phyloP scores from a whole-genome alignment of 139 green algal species.

The Volvox reticuliferus region DNA sequence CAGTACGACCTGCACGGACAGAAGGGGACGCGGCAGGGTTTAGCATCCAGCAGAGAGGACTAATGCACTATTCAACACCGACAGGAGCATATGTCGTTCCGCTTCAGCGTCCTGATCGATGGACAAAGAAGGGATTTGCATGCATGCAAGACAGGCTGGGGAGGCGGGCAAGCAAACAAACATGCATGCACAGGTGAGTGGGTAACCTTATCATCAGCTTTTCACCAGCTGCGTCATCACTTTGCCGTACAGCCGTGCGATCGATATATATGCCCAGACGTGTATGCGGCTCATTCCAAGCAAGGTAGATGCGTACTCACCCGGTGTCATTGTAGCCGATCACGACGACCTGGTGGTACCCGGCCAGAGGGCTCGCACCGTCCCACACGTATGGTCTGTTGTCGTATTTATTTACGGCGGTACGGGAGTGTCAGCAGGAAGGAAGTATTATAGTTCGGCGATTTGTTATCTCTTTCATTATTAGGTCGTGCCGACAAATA shows the following conservation, averaged over 20 bases:
- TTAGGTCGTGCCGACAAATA: neutral
- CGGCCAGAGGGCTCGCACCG: neutral
- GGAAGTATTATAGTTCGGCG: neutral
- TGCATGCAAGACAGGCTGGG: too few relatives aligned
- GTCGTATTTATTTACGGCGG: neutral
- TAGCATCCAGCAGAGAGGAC: neutral
- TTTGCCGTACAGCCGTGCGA: too few relatives aligned
- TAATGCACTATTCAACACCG: neutral
- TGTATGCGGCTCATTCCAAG: neutral
- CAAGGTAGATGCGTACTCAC: neutral
- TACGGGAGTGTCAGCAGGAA: neutral
- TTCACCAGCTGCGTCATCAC: too few relatives aligned
- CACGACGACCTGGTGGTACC: slow-evolving; percentile 14
- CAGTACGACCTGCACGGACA: slow-evolving; percentile 77
- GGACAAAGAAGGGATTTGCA: neutral
- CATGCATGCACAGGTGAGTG: too few relatives aligned
- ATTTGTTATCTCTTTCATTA: neutral
- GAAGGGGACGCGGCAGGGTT: neutral
- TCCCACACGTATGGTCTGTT: slow-evolving; percentile 29
- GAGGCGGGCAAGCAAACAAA: too few relatives aligned
- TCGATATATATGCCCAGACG: too few relatives aligned
- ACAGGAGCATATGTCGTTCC: neutral
- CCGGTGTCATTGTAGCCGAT: slow-evolving; percentile 35
- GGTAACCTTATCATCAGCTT: too few relatives aligned
- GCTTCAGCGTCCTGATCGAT: neutral